Conservation (phyloP, 2,329 filamentous ascomycete species). For the Fusarium tanahbumbuense region DNA sequence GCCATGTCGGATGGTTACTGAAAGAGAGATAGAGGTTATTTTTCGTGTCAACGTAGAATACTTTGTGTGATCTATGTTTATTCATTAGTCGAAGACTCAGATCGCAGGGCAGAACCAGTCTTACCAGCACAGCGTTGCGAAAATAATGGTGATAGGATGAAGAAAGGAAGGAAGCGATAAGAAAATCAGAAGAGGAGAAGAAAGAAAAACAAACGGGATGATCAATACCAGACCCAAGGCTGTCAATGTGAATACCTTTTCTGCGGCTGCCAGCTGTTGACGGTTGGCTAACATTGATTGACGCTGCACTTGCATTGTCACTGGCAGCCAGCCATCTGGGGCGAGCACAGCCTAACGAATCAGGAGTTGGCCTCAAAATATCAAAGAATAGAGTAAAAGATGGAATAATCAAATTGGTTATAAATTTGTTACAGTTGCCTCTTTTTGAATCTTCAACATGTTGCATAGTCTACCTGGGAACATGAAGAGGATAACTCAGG, state of each 20-base stretch:
- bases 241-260: background rate
- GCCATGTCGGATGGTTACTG: background rate
- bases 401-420: background rate
- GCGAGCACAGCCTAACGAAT: background rate
- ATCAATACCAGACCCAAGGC: background rate
- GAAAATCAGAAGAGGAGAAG: background rate
- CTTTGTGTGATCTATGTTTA: background rate
- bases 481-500: background rate
- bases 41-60: background rate
- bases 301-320: background rate
- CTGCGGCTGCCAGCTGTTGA: slow-evolving; percentile 1
- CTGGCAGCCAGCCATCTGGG: background rate
- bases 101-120: background rate
- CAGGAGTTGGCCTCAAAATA: background rate
- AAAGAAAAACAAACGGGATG: background rate
- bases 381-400: background rate
- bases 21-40: background rate
- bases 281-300: background rate
- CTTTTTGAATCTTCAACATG: background rate
- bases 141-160: background rate
- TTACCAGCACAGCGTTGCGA: background rate
- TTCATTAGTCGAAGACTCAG: background rate
- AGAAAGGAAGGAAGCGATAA: background rate
- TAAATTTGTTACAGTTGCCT: background rate
- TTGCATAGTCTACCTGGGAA: too few species aligned